Evolutionary conservation across 163 green algal genomes (phyloP).

Genomic region (Chlorella variabilis): DNA sequence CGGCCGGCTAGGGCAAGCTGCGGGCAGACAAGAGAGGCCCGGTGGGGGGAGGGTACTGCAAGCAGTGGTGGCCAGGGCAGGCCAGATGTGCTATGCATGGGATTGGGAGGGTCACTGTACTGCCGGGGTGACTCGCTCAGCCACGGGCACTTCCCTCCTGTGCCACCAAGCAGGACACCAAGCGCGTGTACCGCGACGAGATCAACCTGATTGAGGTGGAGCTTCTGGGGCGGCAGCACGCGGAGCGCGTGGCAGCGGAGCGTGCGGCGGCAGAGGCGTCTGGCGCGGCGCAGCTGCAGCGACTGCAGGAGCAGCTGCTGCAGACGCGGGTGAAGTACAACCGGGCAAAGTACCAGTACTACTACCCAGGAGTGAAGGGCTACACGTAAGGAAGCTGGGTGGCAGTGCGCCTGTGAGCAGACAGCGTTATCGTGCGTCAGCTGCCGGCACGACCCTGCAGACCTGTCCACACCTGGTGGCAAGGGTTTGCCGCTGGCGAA

Average conservation of each 20-base stretch:
- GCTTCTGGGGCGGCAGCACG: slow-evolving; percentile 65
- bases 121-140: too few species aligned
- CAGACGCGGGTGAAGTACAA: slow-evolving; percentile 64
- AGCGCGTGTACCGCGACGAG: slow-evolving; percentile 75
- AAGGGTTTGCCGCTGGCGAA: too few species aligned
- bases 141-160: too few species aligned
- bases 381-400: slow-evolving; percentile 62
- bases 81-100: not conserved
- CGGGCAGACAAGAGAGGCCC: too few species aligned
- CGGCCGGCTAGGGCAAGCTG: too few species aligned
- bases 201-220: slow-evolving; percentile 67
- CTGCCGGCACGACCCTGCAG: too few species aligned
- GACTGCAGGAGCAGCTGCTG: slow-evolving; percentile 69
- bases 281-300: slow-evolving; percentile 61
- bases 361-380: slow-evolving; percentile 75
- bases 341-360: slow-evolving; percentile 70
- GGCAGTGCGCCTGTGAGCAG: not conserved
- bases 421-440: too few species aligned
- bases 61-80: not conserved
- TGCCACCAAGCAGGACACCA: slow-evolving; percentile 83
- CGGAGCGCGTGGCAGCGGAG: slow-evolving; percentile 56
- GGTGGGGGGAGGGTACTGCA: not conserved
- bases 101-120: too few species aligned
- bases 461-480: too few species aligned
- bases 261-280: slow-evolving; percentile 55